These are phyloP conservation scores for Amauroascus niger DNA, from an alignment of 2,329 filamentous ascomycete genomes.

Conservation along the genomic window DNA sequence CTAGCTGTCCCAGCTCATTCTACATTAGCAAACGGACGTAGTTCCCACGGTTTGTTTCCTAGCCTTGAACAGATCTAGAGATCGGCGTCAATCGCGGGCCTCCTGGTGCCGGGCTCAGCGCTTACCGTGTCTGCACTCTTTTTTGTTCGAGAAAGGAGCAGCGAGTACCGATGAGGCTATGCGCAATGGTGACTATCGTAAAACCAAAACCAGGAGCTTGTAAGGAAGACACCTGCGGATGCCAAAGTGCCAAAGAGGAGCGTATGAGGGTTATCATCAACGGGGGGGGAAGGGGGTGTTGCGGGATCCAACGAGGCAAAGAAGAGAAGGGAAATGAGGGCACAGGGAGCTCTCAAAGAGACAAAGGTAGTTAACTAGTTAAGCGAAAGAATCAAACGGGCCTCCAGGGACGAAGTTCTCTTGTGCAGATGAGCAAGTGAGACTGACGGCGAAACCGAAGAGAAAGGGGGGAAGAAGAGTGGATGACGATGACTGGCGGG, in stretches of 20 bases:
- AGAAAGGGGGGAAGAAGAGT: not conserved
- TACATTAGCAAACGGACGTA: not conserved
- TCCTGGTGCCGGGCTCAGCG: not conserved
- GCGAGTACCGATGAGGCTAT: not conserved
- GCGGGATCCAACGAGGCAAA: too few relatives aligned
- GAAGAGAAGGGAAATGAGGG: not conserved
- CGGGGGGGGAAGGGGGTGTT: not conserved
- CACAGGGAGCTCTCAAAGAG: not conserved
- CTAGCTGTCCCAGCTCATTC: not conserved
- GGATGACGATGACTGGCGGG: not conserved
- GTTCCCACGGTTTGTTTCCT: slow-evolving; percentile 8
- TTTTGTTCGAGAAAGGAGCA: not conserved
- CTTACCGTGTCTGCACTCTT: slow-evolving; percentile 5
- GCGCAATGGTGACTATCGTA: not conserved
- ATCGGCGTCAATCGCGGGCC: not conserved
- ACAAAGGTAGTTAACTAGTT: not conserved
- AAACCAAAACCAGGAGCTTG: not conserved
- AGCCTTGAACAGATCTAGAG: not conserved
- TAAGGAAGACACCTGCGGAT: not conserved
- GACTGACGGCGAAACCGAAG: not conserved
- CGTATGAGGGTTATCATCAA: not conserved
- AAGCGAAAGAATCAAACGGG: not conserved
- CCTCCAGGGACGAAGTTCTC: not conserved
- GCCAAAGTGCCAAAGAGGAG: not conserved
- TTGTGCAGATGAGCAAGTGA: slow-evolving; percentile 1